Evolutionary conservation across 2,329 filamentous ascomycete genomes (phyloP).

Genomic region (Clarireedia hainanense): DNA sequence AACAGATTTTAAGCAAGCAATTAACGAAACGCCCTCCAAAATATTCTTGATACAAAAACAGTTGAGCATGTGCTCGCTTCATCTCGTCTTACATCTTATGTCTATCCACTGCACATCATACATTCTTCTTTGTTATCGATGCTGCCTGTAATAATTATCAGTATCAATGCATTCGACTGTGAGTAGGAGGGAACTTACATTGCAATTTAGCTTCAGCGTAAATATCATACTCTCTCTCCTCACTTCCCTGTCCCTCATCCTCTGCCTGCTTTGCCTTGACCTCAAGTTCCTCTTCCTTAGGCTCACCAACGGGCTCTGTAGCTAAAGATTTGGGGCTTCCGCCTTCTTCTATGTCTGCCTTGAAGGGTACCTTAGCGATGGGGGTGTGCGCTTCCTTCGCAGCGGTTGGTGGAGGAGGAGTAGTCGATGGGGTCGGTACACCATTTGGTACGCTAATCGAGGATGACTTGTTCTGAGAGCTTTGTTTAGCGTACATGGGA

Average conservation of each 20-base stretch:
- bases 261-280: slow-evolving; percentile 57
- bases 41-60: not conserved
- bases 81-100: slow-evolving; percentile 8
- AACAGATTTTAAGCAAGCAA: too few relatives aligned
- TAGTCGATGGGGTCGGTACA: slow-evolving; percentile 60
- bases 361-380: slow-evolving; percentile 60
- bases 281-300: slow-evolving; percentile 56
- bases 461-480: slow-evolving; percentile 7
- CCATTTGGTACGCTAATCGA: slow-evolving; percentile 42
- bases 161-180: slow-evolving; percentile 25
- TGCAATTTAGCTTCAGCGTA: slow-evolving; percentile 87
- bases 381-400: slow-evolving; percentile 29
- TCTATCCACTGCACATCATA: slow-evolving; percentile 90
- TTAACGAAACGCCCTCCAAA: too few relatives aligned
- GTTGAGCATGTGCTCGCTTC: slow-evolving; percentile 2
- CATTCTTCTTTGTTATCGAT: slow-evolving; percentile 96
- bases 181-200: slow-evolving; percentile 50
- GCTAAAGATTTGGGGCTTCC: slow-evolving; percentile 73
- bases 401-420: slow-evolving; percentile 41
- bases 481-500: slow-evolving; percentile 51
- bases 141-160: slow-evolving; percentile 50
- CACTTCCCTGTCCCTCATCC: slow-evolving; percentile 60
- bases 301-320: slow-evolving; percentile 54
- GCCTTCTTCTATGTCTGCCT: slow-evolving; percentile 68
- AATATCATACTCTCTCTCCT: slow-evolving; percentile 80